A percentile compares a stretch with the other conserved stretches of the same genome.
Conservation (phyloP, 352 stramenopile species). For the Phytophthora fragariae region DNA sequence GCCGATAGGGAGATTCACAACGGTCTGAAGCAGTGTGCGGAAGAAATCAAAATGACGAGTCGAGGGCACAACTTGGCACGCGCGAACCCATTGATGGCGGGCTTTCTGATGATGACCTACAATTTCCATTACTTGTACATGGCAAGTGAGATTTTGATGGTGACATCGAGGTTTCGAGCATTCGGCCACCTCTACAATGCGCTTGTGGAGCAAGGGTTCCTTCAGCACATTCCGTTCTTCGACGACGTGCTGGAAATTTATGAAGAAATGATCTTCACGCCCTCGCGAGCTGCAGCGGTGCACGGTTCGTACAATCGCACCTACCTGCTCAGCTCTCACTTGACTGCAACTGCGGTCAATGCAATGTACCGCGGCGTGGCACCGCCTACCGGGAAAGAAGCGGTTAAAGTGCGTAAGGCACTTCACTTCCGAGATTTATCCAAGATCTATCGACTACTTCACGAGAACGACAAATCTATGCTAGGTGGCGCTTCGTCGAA, state of each 20-base stretch:
- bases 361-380: constrained; percentile 25
- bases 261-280: constrained; percentile 40
- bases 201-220: constrained; percentile 23
- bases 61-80: constrained; percentile 21
- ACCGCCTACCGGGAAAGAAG: constrained; percentile 3
- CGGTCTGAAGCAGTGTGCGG: constrained; percentile 1
- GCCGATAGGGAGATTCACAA: constrained; percentile 23
- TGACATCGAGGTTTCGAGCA: constrained; percentile 36
- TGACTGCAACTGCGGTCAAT: constrained; percentile 34
- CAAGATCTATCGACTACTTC: constrained; percentile 25
- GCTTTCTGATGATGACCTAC: constrained; percentile 34
- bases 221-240: constrained; percentile 38
- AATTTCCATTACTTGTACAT: constrained; percentile 37
- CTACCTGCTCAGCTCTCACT: constrained; percentile 38
- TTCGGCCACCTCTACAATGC: constrained; percentile 47
- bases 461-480: constrained; percentile 27
- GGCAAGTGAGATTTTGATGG: constrained; percentile 32
- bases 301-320: constrained; percentile 33
- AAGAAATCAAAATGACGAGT: constrained; percentile 15
- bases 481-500: constrained; percentile 19
- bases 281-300: constrained; percentile 30
- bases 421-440: constrained; percentile 39
- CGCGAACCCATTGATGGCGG: constrained; percentile 42
- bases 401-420: constrained; percentile 29
- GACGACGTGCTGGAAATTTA: constrained; percentile 39